Evolutionary conservation across 2,329 filamentous ascomycete genomes (phyloP).

Genomic region (Pseudopithomyces maydicus): DNA sequence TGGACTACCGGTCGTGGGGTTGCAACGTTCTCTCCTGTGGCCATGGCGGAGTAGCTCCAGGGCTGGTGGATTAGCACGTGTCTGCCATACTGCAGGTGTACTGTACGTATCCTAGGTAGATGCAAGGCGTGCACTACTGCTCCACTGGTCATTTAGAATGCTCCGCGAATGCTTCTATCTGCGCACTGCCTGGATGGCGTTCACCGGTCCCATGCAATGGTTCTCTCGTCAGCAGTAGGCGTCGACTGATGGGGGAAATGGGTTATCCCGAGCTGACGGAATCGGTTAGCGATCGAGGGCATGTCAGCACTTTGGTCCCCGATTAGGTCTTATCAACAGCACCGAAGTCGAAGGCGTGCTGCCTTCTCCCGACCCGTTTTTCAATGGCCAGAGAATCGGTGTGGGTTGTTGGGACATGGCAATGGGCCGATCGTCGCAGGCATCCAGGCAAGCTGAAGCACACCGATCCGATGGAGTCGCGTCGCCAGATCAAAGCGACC

Average conservation of each 20-base stretch:
- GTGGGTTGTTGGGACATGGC: background rate
- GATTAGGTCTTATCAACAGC: background rate
- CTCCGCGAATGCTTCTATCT: background rate
- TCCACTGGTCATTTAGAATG: background rate
- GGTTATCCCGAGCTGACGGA: background rate
- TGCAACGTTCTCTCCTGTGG: background rate
- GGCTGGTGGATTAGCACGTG: background rate
- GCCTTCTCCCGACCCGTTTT: background rate
- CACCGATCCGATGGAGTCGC: background rate
- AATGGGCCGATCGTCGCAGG: background rate
- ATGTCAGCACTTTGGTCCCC: conserved; percentile 3
- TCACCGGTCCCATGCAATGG: background rate
- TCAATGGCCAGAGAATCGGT: too few relatives aligned
- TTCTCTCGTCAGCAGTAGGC: background rate
- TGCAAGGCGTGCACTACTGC: background rate
- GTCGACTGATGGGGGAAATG: background rate
- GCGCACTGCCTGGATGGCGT: background rate
- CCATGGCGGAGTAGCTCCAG: background rate
- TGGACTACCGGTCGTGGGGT: background rate
- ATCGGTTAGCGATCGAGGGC: background rate
- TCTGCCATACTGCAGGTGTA: too few relatives aligned
- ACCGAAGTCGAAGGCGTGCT: background rate
- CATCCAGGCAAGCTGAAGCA: background rate
- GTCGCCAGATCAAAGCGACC: background rate
- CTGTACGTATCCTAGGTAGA: background rate